Conservation (phyloP, 73 alveolate genomes). For the Paraurostyla sp. region DNA sequence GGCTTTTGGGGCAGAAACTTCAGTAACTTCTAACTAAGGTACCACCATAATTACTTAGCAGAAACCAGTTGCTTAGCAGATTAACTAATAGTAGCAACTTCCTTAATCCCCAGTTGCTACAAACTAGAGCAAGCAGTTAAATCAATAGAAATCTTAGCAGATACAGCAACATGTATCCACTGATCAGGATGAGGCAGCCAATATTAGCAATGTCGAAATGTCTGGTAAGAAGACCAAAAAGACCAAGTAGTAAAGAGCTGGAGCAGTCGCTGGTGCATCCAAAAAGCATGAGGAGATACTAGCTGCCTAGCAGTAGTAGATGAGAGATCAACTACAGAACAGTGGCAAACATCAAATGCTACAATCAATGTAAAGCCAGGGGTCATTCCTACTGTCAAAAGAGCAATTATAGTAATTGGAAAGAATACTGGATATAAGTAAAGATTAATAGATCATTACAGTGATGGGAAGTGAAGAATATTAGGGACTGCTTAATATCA, state of each 20-base stretch:
- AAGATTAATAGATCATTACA: slow-evolving; percentile 36
- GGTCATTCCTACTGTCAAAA: background rate
- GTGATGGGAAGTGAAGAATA: slow-evolving; percentile 39
- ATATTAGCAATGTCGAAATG: background rate
- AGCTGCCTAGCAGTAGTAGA: background rate
- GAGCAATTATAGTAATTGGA: background rate
- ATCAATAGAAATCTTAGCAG: background rate
- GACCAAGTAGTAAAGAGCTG: background rate
- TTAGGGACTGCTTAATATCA: background rate
- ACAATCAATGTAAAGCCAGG: background rate
- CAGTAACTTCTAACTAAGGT: too few species aligned
- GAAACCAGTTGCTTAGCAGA: too few species aligned
- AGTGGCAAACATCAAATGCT: background rate
- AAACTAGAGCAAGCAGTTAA: too few species aligned
- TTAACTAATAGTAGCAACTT: too few species aligned
- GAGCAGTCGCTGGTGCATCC: too few species aligned
- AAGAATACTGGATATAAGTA: slow-evolving; percentile 16
- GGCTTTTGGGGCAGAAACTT: too few species aligned
- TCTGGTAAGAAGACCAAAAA: slow-evolving; percentile 5
- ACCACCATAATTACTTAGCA: too few species aligned
- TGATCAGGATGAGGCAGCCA: too few species aligned
- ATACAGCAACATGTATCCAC: background rate
- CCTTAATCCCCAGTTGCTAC: too few species aligned
- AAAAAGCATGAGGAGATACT: background rate
- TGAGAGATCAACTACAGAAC: background rate